phyloP scores from a whole-genome alignment of 2,329 filamentous ascomycete genomes.

The Fusarium musae region DNA sequence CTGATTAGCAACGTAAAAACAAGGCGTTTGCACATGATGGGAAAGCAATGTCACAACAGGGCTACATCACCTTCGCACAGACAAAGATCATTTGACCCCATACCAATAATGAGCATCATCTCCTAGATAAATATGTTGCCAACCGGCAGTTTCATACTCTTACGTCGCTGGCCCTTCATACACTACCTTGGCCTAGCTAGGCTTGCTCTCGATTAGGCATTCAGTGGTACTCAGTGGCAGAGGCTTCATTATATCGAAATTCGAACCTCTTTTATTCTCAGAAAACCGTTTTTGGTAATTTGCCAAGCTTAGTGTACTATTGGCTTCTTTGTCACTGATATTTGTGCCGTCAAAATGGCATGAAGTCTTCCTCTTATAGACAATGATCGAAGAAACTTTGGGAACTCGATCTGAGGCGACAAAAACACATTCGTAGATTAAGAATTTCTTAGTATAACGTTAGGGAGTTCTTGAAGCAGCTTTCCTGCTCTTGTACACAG shows the following conservation, averaged over 20 bases:
- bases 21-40: constrained; percentile 7
- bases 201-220: not conserved
- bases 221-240: not conserved
- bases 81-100: not conserved
- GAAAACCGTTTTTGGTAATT: not conserved
- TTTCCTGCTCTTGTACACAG: not conserved
- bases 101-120: not conserved
- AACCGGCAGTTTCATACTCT: not conserved
- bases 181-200: not conserved
- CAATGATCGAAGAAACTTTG: not conserved
- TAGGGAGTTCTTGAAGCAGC: not conserved
- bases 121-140: not conserved
- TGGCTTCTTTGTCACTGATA: not conserved
- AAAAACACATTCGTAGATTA: not conserved
- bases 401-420: not conserved
- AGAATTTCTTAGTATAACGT: not conserved
- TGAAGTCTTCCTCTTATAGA: not conserved
- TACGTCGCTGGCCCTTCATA: not conserved
- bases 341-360: not conserved
- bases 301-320: not conserved
- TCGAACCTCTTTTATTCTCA: not conserved
- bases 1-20: not conserved
- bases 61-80: not conserved
- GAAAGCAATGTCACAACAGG: not conserved
- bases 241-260: not conserved